Evolutionary conservation across 192 early-diverging fungal genomes (phyloP), one percentile per base, ranked within the genome.

Genomic region (Radiomyces spectabilis): DNA sequence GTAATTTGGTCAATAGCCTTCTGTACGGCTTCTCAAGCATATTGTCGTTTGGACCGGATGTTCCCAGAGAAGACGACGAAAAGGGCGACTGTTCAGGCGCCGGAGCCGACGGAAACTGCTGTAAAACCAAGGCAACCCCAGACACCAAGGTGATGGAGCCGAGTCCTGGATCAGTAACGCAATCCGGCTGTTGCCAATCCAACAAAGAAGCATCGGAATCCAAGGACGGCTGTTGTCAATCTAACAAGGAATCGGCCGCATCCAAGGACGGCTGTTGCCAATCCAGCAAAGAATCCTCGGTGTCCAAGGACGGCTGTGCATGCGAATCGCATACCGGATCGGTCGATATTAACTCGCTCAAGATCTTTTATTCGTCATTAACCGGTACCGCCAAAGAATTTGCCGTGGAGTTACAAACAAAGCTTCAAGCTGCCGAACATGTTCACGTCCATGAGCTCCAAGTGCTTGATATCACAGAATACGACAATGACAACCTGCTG

Each of bases 401-500:
- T 51, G 68, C 78, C 13, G 51, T 68, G 5, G 61, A 72, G n/a
- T 43, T 85, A 37, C 46, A 58, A 32, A 42, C 53, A 3, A 45
- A 63, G 25, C 43, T 74, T 5, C 38, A 55, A 3, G 37, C 54
- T 56, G 50, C 63, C 34, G 26, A 31, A 15, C 31, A 61, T 13
- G 29, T 42, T 10, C 53, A 59, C 8, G 49, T 66, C 26, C 47
- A 63, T 1, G 51, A 65, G 24, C 68, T 69, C n/a, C 50, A 66
- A 6, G 31, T 76, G 4, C 52, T 81, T 38, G 74, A 83, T 60
- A 77, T 85, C 47, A 72, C 76, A 34, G 78, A 82, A 19, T 85
- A 82, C 34, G 82, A 85, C 16, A 80, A 72, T 26, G 82, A 85
- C 41, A 73, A 77, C 49, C 69, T 87, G 37, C 56, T 81, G 42